phyloP scores from a whole-genome alignment of 768 basidiomycete genomes.

The Suillus decipiens region DNA sequence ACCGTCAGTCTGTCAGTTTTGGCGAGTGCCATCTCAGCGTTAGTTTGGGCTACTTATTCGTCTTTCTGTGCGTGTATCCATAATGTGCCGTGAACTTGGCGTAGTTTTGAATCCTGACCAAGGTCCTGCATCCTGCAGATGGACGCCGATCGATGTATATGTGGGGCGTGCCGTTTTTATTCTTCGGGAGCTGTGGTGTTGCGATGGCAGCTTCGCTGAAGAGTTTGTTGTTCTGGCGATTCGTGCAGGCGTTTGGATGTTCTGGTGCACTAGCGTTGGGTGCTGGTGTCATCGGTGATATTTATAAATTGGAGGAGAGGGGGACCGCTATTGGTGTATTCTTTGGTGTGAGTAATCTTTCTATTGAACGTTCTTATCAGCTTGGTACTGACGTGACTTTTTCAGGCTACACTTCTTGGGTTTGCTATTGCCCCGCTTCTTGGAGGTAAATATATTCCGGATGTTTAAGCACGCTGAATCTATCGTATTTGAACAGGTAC shows the following conservation, averaged over 20 bases:
- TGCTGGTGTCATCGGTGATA: slow-evolving; percentile 63
- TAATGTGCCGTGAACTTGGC: not conserved
- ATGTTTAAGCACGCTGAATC: not conserved
- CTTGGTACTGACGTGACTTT: not conserved
- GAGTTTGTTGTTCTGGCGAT: slow-evolving; percentile 58
- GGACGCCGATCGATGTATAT: slow-evolving; percentile 68
- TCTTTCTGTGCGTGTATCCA: slow-evolving; percentile 45
- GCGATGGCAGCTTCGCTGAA: slow-evolving; percentile 45
- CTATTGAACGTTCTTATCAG: slow-evolving; percentile 12
- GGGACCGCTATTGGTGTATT: slow-evolving; percentile 61
- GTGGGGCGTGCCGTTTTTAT: slow-evolving; percentile 55
- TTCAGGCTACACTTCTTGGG: slow-evolving; percentile 52
- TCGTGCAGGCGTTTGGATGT: slow-evolving; percentile 66
- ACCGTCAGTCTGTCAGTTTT: slow-evolving; percentile 55
- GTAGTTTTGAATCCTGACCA: not conserved
- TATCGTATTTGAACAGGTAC: slow-evolving; percentile 35
- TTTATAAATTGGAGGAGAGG: slow-evolving; percentile 63
- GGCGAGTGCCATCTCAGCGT: slow-evolving; percentile 44
- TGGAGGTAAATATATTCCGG: slow-evolving; percentile 43
- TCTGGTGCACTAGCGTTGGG: slow-evolving; percentile 56
- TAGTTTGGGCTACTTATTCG: slow-evolving; percentile 54
- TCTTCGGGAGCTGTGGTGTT: slow-evolving; percentile 62
- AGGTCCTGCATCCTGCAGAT: slow-evolving; percentile 45
- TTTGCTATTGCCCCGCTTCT: slow-evolving; percentile 60
- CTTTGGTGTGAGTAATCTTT: slow-evolving; percentile 42